These are phyloP conservation scores for Xylaria nigripes DNA, from an alignment of 495 filamentous ascomycete genomes.

Conservation along the genomic window DNA sequence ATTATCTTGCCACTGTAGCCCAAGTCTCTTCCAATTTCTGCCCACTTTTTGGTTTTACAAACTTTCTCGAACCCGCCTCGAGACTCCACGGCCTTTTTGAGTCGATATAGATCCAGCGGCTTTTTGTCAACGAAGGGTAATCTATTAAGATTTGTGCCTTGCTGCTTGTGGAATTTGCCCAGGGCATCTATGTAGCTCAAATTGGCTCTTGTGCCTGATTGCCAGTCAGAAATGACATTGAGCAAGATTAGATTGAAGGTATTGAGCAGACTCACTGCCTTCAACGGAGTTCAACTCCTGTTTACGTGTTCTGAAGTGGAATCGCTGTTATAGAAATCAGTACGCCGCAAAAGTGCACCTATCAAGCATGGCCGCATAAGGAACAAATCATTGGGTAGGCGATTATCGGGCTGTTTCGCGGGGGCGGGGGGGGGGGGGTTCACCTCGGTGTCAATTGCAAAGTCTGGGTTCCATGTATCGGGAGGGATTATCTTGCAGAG, in stretches of 20 bases:
- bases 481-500: constrained; percentile 94
- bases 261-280: constrained; percentile 65
- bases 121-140: constrained; percentile 97
- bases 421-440: constrained; percentile 26
- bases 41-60: constrained; percentile 98
- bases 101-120: constrained; percentile 85
- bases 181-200: constrained; percentile 94
- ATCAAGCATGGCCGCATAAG: constrained; percentile 10
- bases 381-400: not conserved
- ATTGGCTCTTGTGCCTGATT: constrained; percentile 82
- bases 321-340: constrained; percentile 53
- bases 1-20: constrained; percentile 99
- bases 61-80: constrained; percentile 92
- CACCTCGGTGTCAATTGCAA: constrained; percentile 97
- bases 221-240: constrained; percentile 5
- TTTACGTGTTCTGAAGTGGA: constrained; percentile 93
- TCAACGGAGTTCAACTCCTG: constrained; percentile 98
- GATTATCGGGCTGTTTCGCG: not conserved
- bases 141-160: constrained; percentile 86
- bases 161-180: constrained; percentile 92
- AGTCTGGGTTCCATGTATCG: constrained; percentile 84
- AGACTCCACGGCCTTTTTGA: constrained; percentile 93
- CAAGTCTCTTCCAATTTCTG: constrained; percentile 92
- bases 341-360: not conserved
- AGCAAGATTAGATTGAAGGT: not conserved